Percentiles rank a stretch among this genome's conserved stretches.
phyloP scores from a whole-genome alignment of 2,329 filamentous ascomycete genomes.

The Reticulascus tulasneorum region DNA sequence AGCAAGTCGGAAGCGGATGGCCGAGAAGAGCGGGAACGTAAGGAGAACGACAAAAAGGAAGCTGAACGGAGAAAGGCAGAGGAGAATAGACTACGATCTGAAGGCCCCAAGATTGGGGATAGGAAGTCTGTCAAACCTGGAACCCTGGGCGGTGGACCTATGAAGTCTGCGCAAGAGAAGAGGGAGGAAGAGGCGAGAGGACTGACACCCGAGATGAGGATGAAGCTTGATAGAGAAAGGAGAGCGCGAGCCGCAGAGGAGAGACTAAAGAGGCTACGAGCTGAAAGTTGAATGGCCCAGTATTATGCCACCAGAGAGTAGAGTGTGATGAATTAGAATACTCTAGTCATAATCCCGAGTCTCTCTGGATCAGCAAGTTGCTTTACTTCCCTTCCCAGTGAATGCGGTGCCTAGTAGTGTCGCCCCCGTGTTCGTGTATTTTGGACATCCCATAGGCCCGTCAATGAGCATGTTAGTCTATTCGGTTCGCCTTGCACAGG shows the following conservation, averaged over 20 bases:
- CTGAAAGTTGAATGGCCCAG: too few species aligned
- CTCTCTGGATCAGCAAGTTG: too few species aligned
- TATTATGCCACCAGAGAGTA: too few species aligned
- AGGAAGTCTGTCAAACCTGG: constrained; percentile 49
- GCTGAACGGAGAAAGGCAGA: constrained; percentile 68
- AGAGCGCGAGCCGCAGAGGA: constrained; percentile 90
- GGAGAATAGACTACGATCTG: constrained; percentile 65
- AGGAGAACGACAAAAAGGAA: constrained; percentile 65
- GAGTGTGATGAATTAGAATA: too few species aligned
- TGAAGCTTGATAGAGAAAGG: constrained; percentile 80
- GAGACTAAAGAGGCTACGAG: constrained; percentile 66
- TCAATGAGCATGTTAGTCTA: too few species aligned
- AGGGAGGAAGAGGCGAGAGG: constrained; percentile 81
- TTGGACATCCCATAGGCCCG: too few species aligned
- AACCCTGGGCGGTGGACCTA: constrained; percentile 51
- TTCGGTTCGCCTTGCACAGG: too few species aligned
- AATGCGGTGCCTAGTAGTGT: too few species aligned
- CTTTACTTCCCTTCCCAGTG: too few species aligned
- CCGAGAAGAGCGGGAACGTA: constrained; percentile 65
- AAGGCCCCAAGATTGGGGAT: constrained; percentile 56
- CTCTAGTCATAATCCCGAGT: too few species aligned
- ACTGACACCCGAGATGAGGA: constrained; percentile 81
- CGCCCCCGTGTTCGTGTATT: too few species aligned
- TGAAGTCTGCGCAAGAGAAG: constrained; percentile 74
- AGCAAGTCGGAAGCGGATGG: constrained; percentile 67